Evolutionary conservation across 1,284 basidiomycete genomes (phyloP), one percentile per base, ranked within the genome.

Genomic region (Rhodotorula sp.): DNA sequence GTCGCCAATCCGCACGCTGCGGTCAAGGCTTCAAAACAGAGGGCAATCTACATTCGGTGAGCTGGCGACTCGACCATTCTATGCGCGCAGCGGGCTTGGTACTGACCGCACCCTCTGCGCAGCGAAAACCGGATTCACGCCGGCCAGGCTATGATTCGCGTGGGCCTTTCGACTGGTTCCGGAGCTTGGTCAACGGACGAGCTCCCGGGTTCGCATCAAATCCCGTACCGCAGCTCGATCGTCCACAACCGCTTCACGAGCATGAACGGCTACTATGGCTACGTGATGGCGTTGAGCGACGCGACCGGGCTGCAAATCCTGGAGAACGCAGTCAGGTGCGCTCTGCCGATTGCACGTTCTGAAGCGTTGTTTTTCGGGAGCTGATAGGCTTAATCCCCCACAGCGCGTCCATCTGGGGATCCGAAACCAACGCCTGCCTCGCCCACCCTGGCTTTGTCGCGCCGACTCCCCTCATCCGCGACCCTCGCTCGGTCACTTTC

Each of bases 111-210:
- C 23, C 23, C 2, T 7, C 26, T 50, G 1, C 10, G 14, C 45
- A 74, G 73, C 18, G 73, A 72, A 49, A 75, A 75, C 60, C 64
- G 66, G 21, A 60, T 75, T 19, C 73, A 75, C 64, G 73, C 73
- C 19, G 73, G 71, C 3, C 66, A 68, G 2, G 73, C 73, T 28
- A 75, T 75, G 73, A 70, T 75, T 34, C 70, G 73, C 19, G 54
- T 75, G 50, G 73, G 73, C 26, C 66, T 75, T 62, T 66, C 71
- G 31, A 75, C 73, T 0, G 73, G 73, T 6, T 56, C 70, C 0
- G 70, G 68, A 14, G 62, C 63, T 5, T 75, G 73, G 73, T 31
- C 71, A 28, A 72, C 71, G 6, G 73, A 75, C 55, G 73, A 75
- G 50, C 48, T 57, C 14, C 45, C 48, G 23, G 73, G 73, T 43